Conservation (phyloP, 1,284 basidiomycete genomes). For the Pseudozyma hubeiensis region DNA sequence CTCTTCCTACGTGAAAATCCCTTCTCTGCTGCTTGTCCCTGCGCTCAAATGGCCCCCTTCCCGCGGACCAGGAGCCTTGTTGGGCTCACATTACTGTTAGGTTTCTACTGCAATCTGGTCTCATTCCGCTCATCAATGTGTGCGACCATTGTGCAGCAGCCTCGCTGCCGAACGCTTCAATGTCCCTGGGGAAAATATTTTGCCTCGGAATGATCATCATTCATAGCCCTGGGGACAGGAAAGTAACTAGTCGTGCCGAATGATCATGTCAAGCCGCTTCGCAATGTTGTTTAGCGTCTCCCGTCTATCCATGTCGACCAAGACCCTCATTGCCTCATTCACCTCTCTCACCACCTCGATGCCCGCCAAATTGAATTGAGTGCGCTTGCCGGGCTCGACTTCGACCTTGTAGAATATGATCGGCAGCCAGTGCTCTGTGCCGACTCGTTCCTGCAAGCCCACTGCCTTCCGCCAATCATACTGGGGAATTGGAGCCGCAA, state of each 20-base stretch:
- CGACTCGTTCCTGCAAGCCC: background rate
- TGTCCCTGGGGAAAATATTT: no score
- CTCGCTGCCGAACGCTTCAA: no score
- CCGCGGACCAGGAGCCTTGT: no score
- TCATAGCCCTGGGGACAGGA: no score
- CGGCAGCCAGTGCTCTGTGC: conserved; percentile 7
- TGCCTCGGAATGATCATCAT: no score
- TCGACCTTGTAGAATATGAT: conserved; percentile 15
- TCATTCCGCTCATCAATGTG: no score
- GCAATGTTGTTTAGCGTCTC: conserved; percentile 4
- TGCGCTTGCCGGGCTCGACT: background rate
- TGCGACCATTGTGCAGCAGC: no score
- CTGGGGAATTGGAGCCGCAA: conserved; percentile 5
- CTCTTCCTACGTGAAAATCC: no score
- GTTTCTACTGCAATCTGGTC: no score
- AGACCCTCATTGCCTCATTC: conserved; percentile 5
- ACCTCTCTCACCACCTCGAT: conserved; percentile 16
- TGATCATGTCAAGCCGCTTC: background rate
- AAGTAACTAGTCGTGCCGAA: background rate
- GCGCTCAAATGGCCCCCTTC: no score
- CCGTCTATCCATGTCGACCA: background rate
- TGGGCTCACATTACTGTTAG: no score
- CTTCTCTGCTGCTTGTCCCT: no score
- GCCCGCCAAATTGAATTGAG: conserved; percentile 11
- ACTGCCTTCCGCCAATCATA: conserved; percentile 5